A percentile compares a stretch with the other conserved stretches of the same genome.
Conservation (phyloP, 108 stramenopile genomes). For the Cyclotella kingstonii region DNA sequence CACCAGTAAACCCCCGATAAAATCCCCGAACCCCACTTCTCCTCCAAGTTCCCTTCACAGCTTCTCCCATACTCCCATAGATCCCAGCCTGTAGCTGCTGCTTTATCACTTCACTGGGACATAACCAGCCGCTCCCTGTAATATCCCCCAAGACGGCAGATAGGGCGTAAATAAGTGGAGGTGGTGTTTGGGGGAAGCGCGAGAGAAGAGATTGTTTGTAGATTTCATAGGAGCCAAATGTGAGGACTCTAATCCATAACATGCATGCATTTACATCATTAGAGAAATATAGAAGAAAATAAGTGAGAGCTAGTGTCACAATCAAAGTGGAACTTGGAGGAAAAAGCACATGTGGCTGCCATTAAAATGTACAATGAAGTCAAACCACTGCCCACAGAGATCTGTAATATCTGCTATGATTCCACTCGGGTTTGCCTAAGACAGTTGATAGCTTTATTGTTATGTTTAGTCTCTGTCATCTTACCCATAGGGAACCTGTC, state of each 20-base stretch:
- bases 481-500: constrained; percentile 80
- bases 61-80: constrained; percentile 56
- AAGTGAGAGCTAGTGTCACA: neutral
- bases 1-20: constrained; percentile 66
- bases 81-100: constrained; percentile 79
- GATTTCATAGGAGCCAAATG: constrained; percentile 84
- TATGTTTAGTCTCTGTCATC: too few relatives aligned
- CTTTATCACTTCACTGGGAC: constrained; percentile 79
- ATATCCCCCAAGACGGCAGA: constrained; percentile 74
- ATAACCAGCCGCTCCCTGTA: constrained; percentile 73
- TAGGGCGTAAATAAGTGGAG: constrained; percentile 57
- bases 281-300: neutral
- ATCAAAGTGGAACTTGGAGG: too few relatives aligned
- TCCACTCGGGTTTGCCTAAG: too few relatives aligned
- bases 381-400: too few relatives aligned
- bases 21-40: constrained; percentile 58
- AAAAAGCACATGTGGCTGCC: neutral
- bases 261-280: neutral
- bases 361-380: neutral
- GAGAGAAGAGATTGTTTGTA: constrained; percentile 64
- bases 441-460: too few relatives aligned
- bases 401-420: too few relatives aligned
- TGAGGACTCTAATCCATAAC: constrained; percentile 43
- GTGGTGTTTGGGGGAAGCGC: constrained; percentile 54
- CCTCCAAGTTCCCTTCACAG: constrained; percentile 52